phyloP scores from a whole-genome alignment of 192 early-diverging fungal genomes.

The Coemansia sp. region DNA sequence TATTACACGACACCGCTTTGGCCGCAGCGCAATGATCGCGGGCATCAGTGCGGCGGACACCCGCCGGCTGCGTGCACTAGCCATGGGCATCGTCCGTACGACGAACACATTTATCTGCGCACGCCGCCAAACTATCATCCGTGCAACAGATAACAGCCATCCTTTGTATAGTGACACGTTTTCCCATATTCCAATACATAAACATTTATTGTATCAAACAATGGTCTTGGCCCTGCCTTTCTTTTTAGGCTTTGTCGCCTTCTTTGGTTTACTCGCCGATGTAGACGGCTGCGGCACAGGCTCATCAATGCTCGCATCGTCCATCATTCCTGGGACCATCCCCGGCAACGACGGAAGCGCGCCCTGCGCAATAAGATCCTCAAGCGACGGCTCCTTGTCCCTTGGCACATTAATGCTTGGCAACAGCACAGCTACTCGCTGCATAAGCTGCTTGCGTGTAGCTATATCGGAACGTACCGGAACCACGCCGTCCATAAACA shows the following conservation, averaged over 20 bases:
- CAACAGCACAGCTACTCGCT: constrained; percentile 27
- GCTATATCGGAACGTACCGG: constrained; percentile 45
- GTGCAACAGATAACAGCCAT: constrained; percentile 29
- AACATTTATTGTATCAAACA: constrained; percentile 1
- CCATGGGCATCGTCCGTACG: constrained; percentile 12
- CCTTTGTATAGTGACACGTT: background rate
- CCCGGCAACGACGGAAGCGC: constrained; percentile 45
- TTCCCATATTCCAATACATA: background rate
- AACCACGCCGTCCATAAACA: constrained; percentile 53
- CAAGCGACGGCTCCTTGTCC: constrained; percentile 45
- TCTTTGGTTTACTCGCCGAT: constrained; percentile 11
- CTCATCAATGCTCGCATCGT: background rate
- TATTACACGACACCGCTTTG: constrained; percentile 41
- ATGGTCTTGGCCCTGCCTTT: constrained; percentile 46
- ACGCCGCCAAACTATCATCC: constrained; percentile 32
- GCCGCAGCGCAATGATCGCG: background rate
- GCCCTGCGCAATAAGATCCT: constrained; percentile 48
- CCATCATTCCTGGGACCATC: constrained; percentile 2
- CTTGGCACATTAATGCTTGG: constrained; percentile 20
- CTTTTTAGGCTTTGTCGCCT: constrained; percentile 42
- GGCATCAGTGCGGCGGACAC: constrained; percentile 1
- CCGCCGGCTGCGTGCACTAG: background rate
- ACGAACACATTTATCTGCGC: constrained; percentile 29
- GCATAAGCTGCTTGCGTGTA: constrained; percentile 55
- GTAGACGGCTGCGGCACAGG: background rate